A percentile compares a stretch with the other conserved stretches of the same genome.
Evolutionary conservation across 768 basidiomycete genomes (phyloP).

Genomic region (Baorangia bicolor): DNA sequence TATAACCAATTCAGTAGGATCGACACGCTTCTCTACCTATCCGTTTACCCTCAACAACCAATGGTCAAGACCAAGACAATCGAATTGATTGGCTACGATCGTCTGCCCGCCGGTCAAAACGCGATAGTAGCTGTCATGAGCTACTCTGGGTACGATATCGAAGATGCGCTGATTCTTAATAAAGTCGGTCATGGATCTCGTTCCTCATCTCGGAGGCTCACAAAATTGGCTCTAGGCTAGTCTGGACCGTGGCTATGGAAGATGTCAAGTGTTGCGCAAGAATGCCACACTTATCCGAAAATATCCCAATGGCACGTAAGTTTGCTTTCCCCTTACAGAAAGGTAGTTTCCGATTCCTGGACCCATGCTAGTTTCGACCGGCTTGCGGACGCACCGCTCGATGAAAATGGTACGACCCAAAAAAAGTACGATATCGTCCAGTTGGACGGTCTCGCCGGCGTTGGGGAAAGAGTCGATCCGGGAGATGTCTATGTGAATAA

Average conservation of each 20-base stretch:
- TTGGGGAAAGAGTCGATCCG: slow-evolving; percentile 91
- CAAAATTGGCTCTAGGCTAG: slow-evolving; percentile 59
- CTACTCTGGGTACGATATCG: slow-evolving; percentile 99
- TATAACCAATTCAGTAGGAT: slow-evolving; percentile 98
- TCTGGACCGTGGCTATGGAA: slow-evolving; percentile 94
- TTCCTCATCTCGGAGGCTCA: slow-evolving; percentile 6
- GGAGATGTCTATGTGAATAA: slow-evolving; percentile 97
- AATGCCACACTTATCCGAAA: slow-evolving; percentile 91
- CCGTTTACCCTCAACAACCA: slow-evolving; percentile 97
- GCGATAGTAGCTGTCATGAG: slow-evolving; percentile 99
- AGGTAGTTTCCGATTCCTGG: slow-evolving; percentile 6
- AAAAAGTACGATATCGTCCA: slow-evolving; percentile 93
- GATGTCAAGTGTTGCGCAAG: slow-evolving; percentile 97
- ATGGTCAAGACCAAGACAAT: slow-evolving; percentile 99
- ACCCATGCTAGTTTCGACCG: slow-evolving; percentile 72
- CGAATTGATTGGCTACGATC: slow-evolving; percentile 94
- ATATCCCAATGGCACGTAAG: slow-evolving; percentile 96
- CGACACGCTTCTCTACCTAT: slow-evolving; percentile 96
- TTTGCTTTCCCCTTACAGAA: slow-evolving; percentile 28
- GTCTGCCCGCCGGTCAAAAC: slow-evolving; percentile 96
- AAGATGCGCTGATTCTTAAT: slow-evolving; percentile 96
- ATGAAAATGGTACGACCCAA: slow-evolving; percentile 74
- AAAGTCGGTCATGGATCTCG: slow-evolving; percentile 48
- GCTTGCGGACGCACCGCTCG: slow-evolving; percentile 85
- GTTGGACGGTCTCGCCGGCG: slow-evolving; percentile 88